phyloP scores from a whole-genome alignment of 169 alveolate species.

The Plasmodium coatneyi region DNA sequence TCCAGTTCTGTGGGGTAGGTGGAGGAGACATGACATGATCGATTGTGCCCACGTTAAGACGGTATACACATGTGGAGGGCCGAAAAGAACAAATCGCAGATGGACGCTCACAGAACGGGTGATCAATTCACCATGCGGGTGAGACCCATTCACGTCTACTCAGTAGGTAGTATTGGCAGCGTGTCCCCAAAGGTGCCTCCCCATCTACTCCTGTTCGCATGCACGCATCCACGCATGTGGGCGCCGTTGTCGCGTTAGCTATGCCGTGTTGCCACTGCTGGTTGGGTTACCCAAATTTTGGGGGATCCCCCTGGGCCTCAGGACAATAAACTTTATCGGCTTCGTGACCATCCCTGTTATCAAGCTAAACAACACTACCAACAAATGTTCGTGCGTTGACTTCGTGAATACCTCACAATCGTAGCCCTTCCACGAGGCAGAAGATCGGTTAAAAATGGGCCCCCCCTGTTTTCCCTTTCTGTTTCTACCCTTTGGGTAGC shows the following conservation, averaged over 20 bases:
- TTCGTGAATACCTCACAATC: not conserved
- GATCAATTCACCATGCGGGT: not conserved
- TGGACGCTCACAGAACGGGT: not conserved
- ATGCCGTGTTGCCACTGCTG: not conserved
- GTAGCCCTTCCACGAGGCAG: not conserved
- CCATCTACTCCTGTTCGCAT: not conserved
- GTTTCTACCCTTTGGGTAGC: not conserved
- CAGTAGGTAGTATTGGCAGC: not conserved
- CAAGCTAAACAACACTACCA: not conserved
- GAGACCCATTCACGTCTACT: not conserved
- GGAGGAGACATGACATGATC: not conserved
- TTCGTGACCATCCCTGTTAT: conserved; percentile 6
- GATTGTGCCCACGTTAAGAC: not conserved
- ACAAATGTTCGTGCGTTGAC: not conserved
- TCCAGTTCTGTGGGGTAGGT: conserved; percentile 8
- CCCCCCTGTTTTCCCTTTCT: not conserved
- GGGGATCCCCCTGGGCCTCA: conserved; percentile 59
- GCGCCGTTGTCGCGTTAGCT: not conserved
- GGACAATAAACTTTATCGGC: conserved; percentile 28
- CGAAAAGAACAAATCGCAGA: not conserved
- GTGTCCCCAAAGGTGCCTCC: not conserved
- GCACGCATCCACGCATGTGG: not conserved
- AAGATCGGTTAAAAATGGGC: not conserved
- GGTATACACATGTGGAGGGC: not conserved
- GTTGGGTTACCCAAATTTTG: conserved; percentile 33